These are phyloP conservation scores for Saccharomyces hybrid DNA, from an alignment of 1,139 yeast species.

Conservation along the genomic window DNA sequence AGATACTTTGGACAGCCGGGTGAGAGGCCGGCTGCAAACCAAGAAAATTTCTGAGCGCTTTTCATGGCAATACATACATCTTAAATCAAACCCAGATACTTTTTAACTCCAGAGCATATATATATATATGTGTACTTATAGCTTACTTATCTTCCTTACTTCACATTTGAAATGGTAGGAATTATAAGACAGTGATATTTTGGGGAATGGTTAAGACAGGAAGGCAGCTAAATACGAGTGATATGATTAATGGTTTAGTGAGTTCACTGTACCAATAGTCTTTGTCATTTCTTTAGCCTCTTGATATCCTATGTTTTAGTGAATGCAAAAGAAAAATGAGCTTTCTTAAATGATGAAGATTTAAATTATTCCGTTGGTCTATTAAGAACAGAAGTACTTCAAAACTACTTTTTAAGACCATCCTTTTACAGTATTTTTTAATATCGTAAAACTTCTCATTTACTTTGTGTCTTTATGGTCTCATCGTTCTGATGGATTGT, in stretches of 20 bases:
- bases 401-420: conserved; percentile 20
- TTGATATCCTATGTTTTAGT: background rate
- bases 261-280: background rate
- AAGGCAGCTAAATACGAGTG: background rate
- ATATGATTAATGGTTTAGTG: background rate
- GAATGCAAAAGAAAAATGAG: background rate
- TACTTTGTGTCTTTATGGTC: conserved; percentile 7
- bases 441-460: conserved; percentile 15
- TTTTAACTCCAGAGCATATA: too few species aligned
- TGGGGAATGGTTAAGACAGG: too few species aligned
- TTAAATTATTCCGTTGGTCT: conserved; percentile 26
- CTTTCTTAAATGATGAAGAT: conserved; percentile 24
- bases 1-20: background rate
- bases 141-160: background rate
- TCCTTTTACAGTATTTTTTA: conserved; percentile 14
- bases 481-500: conserved; percentile 14
- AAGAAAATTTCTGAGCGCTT: background rate
- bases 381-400: conserved; percentile 30
- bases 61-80: too few species aligned
- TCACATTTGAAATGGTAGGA: background rate
- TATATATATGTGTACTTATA: background rate
- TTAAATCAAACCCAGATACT: too few species aligned
- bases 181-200: background rate
- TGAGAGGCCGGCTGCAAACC: background rate
- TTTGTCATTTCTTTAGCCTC: background rate